Evolutionary conservation across 225 moss, liverwort and hornwort genomes (phyloP).

Genomic region (Bryum argenteum): DNA sequence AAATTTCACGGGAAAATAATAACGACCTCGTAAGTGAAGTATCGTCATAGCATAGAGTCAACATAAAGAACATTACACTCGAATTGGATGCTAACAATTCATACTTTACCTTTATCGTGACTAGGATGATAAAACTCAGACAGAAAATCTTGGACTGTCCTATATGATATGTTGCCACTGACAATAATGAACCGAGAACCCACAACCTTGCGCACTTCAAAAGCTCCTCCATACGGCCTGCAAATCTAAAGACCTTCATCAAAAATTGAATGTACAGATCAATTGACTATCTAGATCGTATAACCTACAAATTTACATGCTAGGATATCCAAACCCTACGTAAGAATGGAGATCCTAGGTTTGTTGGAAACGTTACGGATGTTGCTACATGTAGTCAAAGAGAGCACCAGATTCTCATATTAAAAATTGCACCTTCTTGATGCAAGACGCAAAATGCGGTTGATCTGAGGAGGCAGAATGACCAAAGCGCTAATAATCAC

Average conservation of each 20-base stretch:
- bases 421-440: slow-evolving; percentile 60
- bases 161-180: slow-evolving; percentile 80
- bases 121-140: slow-evolving; percentile 87
- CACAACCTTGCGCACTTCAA: slow-evolving; percentile 75
- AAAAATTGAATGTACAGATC: neutral
- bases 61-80: slow-evolving; percentile 5
- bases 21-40: neutral
- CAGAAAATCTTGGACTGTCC: slow-evolving; percentile 80
- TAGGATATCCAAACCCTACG: neutral
- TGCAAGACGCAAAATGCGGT: slow-evolving; percentile 77
- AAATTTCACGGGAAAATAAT: too few species aligned
- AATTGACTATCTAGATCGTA: slow-evolving; percentile 9
- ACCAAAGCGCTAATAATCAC: slow-evolving; percentile 73
- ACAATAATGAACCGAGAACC: slow-evolving; percentile 91
- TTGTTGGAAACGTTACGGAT: neutral
- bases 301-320: neutral
- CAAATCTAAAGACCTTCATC: slow-evolving; percentile 18
- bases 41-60: neutral
- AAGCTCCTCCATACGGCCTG: slow-evolving; percentile 91
- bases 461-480: slow-evolving; percentile 75
- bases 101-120: slow-evolving; percentile 72
- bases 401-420: neutral
- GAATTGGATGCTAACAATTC: slow-evolving; percentile 16
- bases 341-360: slow-evolving; percentile 3
- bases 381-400: neutral